Conservation (phyloP, 2,329 filamentous ascomycete genomes). For the Pleurostoma richardsiae region DNA sequence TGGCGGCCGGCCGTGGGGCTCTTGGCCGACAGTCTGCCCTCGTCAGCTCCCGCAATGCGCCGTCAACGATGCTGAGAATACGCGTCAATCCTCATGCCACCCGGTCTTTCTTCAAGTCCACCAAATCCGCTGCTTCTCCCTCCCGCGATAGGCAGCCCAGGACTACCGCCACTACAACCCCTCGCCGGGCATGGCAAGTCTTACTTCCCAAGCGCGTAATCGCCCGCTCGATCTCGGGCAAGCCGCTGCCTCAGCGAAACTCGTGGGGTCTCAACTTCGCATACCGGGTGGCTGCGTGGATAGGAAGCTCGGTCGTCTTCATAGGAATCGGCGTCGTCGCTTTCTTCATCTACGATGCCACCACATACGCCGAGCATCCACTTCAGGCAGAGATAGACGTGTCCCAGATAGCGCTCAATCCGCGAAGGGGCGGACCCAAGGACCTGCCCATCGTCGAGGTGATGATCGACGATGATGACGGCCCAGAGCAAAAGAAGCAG, state of each 20-base stretch:
- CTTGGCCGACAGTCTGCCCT: slow-evolving; percentile 5
- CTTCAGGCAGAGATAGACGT: slow-evolving; percentile 70
- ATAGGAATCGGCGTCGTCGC: slow-evolving; percentile 64
- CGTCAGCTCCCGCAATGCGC: not conserved
- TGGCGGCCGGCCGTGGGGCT: slow-evolving; percentile 2
- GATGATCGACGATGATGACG: slow-evolving; percentile 85
- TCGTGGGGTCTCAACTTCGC: slow-evolving; percentile 51
- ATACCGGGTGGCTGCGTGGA: slow-evolving; percentile 64
- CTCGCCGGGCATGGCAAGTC: not conserved
- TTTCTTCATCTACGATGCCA: slow-evolving; percentile 93
- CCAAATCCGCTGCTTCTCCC: slow-evolving; percentile 1
- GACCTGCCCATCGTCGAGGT: slow-evolving; percentile 88
- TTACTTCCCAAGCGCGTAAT: not conserved
- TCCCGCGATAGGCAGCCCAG: not conserved
- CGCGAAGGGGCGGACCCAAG: slow-evolving; percentile 82
- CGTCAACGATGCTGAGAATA: not conserved
- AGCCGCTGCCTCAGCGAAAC: slow-evolving; percentile 41
- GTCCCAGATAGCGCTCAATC: slow-evolving; percentile 77
- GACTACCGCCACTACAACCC: not conserved
- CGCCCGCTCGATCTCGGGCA: slow-evolving; percentile 42
- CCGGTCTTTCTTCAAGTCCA: not conserved
- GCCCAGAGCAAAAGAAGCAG: slow-evolving; percentile 59
- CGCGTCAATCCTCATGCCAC: not conserved
- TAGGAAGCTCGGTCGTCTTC: slow-evolving; percentile 72
- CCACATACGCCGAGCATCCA: slow-evolving; percentile 74